Base-by-base conservation (phyloP, 805 yeast species). In the Debaryomyces hansenii region DNA sequence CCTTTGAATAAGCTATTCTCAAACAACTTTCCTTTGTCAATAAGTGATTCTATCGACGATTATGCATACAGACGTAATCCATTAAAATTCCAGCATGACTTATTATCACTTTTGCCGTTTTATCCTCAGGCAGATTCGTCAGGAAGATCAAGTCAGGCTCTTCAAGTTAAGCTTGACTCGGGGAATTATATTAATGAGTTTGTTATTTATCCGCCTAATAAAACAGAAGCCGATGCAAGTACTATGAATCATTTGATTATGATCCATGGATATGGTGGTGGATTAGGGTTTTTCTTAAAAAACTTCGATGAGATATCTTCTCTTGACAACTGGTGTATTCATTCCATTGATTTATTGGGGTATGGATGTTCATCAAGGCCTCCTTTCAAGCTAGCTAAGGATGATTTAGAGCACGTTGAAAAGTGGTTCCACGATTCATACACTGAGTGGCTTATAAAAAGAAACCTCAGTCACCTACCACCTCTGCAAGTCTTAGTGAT, bases 321-420 rank as follows among this genome's bases (percentile, higher is more conserved):
- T 36, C 36, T 42, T 6, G 69, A 77, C 24, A 68, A 76, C 35
- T 87, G 94, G 87, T 78, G 84, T 45, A 72, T 91, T 38, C 96
- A 90, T 67, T 87, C 96, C 0, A 77, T 92, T 2, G 99, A 92
- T 60, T 67, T 91, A 45, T 77, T 90, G 2, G 99, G 99, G 0
- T 92, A 87, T 66, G 99, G 98, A 0, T 82, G 88, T 47, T 87
- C 96, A 0, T 80, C 96, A 1, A 75, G 98, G 51, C 95, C 95
- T 1, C 70, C 74, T 40, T 89, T 87, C 60, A 76, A 77, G 32
- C 52, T 60, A n/a, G 52, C 54, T 11, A 61, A 59, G n/a, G 69
- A 68, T 4, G 69, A 77, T 33, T 72, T 82, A 37, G 55, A 64
- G 4, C 70, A 70, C 40, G 81, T 85, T 9, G 90, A 85, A 56